A percentile compares a stretch with the other conserved stretches of the same genome.
Evolutionary conservation across 164 flowering plant genomes (phyloP).

Genomic region (Berberis thunbergii): DNA sequence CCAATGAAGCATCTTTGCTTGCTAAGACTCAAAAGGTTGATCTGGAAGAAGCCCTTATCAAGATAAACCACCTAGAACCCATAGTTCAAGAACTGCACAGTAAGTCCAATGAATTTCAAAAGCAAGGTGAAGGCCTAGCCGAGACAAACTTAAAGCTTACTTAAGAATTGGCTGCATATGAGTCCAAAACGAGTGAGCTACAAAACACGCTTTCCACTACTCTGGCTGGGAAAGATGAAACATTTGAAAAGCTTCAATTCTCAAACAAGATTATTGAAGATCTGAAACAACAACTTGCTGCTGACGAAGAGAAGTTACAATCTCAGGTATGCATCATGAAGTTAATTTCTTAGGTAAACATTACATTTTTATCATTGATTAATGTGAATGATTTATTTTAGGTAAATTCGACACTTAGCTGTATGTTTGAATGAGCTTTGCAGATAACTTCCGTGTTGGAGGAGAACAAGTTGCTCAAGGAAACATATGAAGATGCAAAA

Average conservation of each 20-base stretch:
- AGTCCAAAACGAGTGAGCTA: slow-evolving; percentile 21
- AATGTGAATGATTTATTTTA: not conserved
- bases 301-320: slow-evolving; percentile 48
- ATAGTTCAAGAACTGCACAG: slow-evolving; percentile 41
- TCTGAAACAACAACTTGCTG: slow-evolving; percentile 41
- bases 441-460: slow-evolving; percentile 74
- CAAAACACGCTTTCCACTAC: slow-evolving; percentile 31
- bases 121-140: slow-evolving; percentile 46
- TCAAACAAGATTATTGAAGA: slow-evolving; percentile 55
- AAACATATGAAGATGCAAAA: slow-evolving; percentile 41
- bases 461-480: slow-evolving; percentile 58
- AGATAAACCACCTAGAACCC: slow-evolving; percentile 42
- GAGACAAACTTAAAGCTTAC: slow-evolving; percentile 10
- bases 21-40: slow-evolving; percentile 42
- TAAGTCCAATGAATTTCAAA: slow-evolving; percentile 30
- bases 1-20: slow-evolving; percentile 29
- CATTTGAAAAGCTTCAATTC: slow-evolving; percentile 35
- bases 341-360: no score
- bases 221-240: slow-evolving; percentile 42
- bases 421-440: slow-evolving; percentile 4
- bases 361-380: no score
- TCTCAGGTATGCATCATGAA: slow-evolving; percentile 41
- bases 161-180: not conserved
- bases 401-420: not conserved
- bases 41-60: slow-evolving; percentile 49